A percentile compares a stretch with the other conserved stretches of the same genome.
These are phyloP conservation scores for Incumbomyces delicatus DNA, from an alignment of 2,329 filamentous ascomycete species.

Conservation along the genomic window DNA sequence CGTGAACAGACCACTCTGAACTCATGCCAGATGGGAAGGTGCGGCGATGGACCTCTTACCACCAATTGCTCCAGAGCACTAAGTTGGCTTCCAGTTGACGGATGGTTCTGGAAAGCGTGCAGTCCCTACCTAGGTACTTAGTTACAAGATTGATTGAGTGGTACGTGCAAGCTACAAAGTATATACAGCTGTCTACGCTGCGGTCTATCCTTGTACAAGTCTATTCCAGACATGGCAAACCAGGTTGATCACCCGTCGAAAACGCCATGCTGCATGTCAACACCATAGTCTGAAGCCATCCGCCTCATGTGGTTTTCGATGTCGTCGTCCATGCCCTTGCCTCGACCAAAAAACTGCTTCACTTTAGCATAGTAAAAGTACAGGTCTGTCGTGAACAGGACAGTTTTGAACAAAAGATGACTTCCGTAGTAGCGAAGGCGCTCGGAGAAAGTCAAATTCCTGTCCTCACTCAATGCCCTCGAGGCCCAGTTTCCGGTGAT, in stretches of 20 bases:
- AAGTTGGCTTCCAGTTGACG: too few relatives aligned
- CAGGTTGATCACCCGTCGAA: conserved; percentile 62
- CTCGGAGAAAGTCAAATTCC: conserved; percentile 52
- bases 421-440: conserved; percentile 60
- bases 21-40: too few relatives aligned
- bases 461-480: conserved; percentile 67
- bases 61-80: too few relatives aligned
- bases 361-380: conserved; percentile 75
- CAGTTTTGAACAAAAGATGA: conserved; percentile 72
- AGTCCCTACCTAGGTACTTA: too few relatives aligned
- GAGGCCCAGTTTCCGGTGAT: conserved; percentile 88
- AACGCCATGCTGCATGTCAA: conserved; percentile 78
- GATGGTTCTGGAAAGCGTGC: too few relatives aligned
- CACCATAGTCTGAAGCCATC: conserved; percentile 82
- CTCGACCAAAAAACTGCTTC: conserved; percentile 64
- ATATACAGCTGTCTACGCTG: too few relatives aligned
- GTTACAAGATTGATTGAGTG: too few relatives aligned
- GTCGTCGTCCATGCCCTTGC: conserved; percentile 86
- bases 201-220: too few relatives aligned
- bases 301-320: conserved; percentile 78
- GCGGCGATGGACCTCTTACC: too few relatives aligned
- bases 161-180: too few relatives aligned
- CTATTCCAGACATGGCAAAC: too few relatives aligned
- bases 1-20: too few relatives aligned
- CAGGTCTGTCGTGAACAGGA: conserved; percentile 66